phyloP scores from a whole-genome alignment of 495 filamentous ascomycete species.

The Astrothelium subdiscretum region DNA sequence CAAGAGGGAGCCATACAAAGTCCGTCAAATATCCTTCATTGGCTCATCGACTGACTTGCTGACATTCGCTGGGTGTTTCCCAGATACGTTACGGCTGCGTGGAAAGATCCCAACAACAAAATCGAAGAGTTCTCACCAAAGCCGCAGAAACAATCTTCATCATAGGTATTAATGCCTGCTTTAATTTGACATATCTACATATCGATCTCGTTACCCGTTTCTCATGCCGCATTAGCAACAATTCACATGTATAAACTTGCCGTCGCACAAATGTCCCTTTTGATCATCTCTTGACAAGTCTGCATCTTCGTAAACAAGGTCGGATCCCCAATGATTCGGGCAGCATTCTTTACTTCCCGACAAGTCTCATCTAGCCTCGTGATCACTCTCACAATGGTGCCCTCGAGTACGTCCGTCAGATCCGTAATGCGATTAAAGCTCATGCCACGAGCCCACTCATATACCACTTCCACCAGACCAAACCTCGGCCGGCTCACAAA shows the following conservation, averaged over 20 bases:
- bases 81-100: constrained; percentile 29
- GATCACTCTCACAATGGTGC: constrained; percentile 89
- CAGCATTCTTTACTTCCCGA: constrained; percentile 93
- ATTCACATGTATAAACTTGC: constrained; percentile 20
- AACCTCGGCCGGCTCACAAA: constrained; percentile 80
- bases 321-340: constrained; percentile 92
- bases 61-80: background rate
- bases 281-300: constrained; percentile 90
- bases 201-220: background rate
- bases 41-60: background rate
- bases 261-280: constrained; percentile 58
- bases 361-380: constrained; percentile 91
- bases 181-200: background rate
- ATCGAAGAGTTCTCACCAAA: constrained; percentile 25
- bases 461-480: constrained; percentile 91
- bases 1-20: constrained; percentile 94
- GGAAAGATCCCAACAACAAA: constrained; percentile 32
- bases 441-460: constrained; percentile 97
- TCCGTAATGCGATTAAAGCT: constrained; percentile 96
- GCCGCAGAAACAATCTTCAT: background rate
- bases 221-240: background rate
- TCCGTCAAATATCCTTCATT: constrained; percentile 30
- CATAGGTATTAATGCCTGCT: background rate
- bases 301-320: constrained; percentile 92
- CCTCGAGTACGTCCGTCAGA: constrained; percentile 91